A percentile compares a stretch with the other conserved stretches of the same genome.
phyloP scores from a whole-genome alignment of 2,329 filamentous ascomycete genomes.

The Fusarium siculi region DNA sequence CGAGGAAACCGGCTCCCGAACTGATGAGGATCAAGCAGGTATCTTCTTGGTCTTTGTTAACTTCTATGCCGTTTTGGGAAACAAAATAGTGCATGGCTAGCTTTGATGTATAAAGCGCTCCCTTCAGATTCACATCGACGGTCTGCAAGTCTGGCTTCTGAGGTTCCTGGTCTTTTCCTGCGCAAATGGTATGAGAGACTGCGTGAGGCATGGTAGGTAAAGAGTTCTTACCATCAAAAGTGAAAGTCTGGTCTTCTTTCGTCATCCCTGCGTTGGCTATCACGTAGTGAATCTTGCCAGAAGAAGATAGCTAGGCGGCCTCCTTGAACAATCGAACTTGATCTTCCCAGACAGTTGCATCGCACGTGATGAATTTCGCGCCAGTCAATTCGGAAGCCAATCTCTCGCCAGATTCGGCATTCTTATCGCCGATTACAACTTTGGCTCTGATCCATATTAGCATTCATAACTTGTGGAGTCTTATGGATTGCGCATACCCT shows the following conservation, averaged over 20 bases:
- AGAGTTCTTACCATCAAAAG: not conserved
- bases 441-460: not conserved
- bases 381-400: not conserved
- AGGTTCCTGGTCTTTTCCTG: not conserved
- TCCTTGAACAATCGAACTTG: not conserved
- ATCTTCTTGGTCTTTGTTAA: not conserved
- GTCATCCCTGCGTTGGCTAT: conserved; percentile 5
- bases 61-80: not conserved
- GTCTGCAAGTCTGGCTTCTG: not conserved
- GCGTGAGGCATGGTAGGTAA: fast-evolving
- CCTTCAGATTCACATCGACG: not conserved
- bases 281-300: not conserved
- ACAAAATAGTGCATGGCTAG: conserved; percentile 10
- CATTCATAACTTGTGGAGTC: fast-evolving
- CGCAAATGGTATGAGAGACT: not conserved
- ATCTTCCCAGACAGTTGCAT: not conserved
- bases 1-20: not conserved
- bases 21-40: not conserved
- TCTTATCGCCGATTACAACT: not conserved
- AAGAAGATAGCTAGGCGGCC: not conserved
- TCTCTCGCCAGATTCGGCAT: fast-evolving
- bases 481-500: not conserved
- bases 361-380: not conserved
- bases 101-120: not conserved
- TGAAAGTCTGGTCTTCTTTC: not conserved